Evolutionary conservation across 805 yeast species (phyloP).

Genomic region (Cyberlindnera xishuangbannaensis): DNA sequence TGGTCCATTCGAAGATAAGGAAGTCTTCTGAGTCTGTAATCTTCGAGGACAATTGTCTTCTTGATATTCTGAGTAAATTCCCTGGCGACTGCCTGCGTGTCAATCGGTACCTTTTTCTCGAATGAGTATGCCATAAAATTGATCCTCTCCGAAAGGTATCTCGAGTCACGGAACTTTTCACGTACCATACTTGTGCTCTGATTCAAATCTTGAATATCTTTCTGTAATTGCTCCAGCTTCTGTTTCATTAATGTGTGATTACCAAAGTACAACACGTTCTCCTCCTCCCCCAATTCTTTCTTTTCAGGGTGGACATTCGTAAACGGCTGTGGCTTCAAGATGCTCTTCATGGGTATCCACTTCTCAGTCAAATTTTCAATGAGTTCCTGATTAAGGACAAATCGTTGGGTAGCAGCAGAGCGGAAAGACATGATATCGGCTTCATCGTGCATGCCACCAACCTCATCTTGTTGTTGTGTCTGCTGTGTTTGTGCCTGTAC

Average conservation of each 20-base stretch:
- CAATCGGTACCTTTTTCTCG: conserved; percentile 2
- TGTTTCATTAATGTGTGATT: conserved; percentile 20
- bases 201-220: conserved; percentile 15
- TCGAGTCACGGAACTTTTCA: conserved; percentile 3
- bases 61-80: conserved; percentile 7
- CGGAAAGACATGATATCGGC: conserved; percentile 48
- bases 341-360: conserved; percentile 38
- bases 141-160: conserved; percentile 8
- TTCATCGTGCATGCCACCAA: conserved; percentile 38
- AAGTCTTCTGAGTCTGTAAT: conserved; percentile 10
- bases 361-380: conserved; percentile 43
- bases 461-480: conserved; percentile 17
- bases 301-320: conserved; percentile 16
- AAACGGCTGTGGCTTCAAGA: conserved; percentile 35
- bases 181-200: conserved; percentile 2
- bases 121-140: conserved; percentile 9
- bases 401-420: conserved; percentile 38
- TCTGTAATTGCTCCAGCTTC: conserved; percentile 15
- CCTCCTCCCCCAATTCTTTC: conserved; percentile 14
- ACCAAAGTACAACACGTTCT: conserved; percentile 25
- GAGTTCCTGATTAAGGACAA: conserved; percentile 42
- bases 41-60: conserved; percentile 3
- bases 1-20: conserved; percentile 12
- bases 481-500: conserved; percentile 13
- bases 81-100: conserved; percentile 4